Conservation (phyloP, 2,329 filamentous ascomycete genomes). For the Pseudocercospora eumusae region DNA sequence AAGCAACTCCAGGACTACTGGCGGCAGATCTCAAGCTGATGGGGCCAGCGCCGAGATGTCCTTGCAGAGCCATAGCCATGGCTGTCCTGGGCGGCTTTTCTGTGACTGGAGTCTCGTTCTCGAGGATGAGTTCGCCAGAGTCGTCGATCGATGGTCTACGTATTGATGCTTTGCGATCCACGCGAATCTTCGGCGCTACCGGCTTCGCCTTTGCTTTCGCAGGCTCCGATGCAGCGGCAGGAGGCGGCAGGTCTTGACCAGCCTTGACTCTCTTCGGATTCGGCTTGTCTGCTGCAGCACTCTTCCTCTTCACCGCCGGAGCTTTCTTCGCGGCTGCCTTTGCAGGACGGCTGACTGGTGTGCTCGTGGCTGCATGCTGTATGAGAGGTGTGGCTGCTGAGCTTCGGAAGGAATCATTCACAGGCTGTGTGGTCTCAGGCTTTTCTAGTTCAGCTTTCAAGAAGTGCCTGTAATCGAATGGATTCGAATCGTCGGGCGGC, state of each 20-base stretch:
- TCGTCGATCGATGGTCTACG: constrained; percentile 35
- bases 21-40: constrained; percentile 49
- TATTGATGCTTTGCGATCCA: constrained; percentile 37
- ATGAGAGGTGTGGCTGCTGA: constrained; percentile 27
- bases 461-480: constrained; percentile 54
- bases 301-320: constrained; percentile 30
- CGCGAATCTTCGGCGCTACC: constrained; percentile 29
- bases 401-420: constrained; percentile 28
- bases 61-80: constrained; percentile 36
- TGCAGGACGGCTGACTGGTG: constrained; percentile 24
- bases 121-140: constrained; percentile 40
- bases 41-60: constrained; percentile 43
- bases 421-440: constrained; percentile 25
- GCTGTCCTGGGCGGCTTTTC: constrained; percentile 28
- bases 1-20: constrained; percentile 37
- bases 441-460: constrained; percentile 39
- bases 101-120: constrained; percentile 35
- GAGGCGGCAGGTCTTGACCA: constrained; percentile 25
- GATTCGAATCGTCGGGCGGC: constrained; percentile 48
- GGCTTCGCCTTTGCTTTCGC: constrained; percentile 21
- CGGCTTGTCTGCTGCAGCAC: constrained; percentile 24
- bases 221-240: constrained; percentile 15
- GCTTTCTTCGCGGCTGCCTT: constrained; percentile 21
- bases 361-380: constrained; percentile 22
- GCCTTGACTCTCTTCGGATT: constrained; percentile 36